Conservation (phyloP, 192 early-diverging fungal species). For the Backusella morwellensis region DNA sequence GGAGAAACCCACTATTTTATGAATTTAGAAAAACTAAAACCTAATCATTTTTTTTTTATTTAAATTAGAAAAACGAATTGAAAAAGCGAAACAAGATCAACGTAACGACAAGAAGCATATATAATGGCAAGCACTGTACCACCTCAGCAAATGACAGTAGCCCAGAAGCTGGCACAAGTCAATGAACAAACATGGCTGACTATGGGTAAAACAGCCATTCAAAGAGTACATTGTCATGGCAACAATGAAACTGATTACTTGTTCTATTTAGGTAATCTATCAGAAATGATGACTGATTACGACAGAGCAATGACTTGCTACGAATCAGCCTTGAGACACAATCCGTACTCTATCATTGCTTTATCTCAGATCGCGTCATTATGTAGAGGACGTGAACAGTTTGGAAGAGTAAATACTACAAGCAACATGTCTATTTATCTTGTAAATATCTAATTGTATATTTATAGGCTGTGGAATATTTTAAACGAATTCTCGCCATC, state of each 20-base stretch:
- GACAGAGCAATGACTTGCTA: constrained; percentile 85
- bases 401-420: constrained; percentile 52
- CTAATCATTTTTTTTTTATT: no score
- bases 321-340: constrained; percentile 87
- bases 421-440: no score
- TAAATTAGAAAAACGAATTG: no score
- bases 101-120: no score
- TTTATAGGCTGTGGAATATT: constrained; percentile 83
- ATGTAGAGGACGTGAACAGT: constrained; percentile 80
- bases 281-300: constrained; percentile 52
- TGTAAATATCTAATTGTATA: background rate
- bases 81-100: no score
- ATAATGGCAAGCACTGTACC: constrained; percentile 8
- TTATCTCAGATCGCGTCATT: constrained; percentile 80
- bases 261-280: constrained; percentile 14
- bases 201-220: constrained; percentile 35
- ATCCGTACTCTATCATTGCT: constrained; percentile 82
- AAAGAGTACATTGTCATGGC: no score
- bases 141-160: constrained; percentile 18
- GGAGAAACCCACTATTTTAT: no score
- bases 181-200: constrained; percentile 62
- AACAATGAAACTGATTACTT: background rate
- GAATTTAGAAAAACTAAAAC: no score
- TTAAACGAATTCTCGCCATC: constrained; percentile 80
- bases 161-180: constrained; percentile 46